Conservation (phyloP, 768 basidiomycete genomes). For the Sporobolomyces phaffii region DNA sequence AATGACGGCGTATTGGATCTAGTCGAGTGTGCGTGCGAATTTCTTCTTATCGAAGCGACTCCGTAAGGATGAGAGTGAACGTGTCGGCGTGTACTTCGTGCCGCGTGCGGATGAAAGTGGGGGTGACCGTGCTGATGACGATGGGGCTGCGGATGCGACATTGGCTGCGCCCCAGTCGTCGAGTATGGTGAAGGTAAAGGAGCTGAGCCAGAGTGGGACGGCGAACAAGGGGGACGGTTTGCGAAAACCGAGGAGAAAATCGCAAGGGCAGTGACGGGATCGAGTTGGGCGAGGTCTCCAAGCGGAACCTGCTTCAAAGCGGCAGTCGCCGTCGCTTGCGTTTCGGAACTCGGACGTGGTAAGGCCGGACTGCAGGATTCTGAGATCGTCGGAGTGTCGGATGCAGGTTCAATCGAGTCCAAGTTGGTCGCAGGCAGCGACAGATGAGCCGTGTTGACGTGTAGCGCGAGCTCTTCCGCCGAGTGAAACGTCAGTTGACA, state of each 20-base stretch:
- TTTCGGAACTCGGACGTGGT: background rate
- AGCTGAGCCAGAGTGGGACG: too few relatives aligned
- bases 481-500: conserved; percentile 7
- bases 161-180: background rate
- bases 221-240: too few relatives aligned
- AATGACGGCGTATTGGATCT: background rate
- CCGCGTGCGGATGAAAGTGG: background rate
- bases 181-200: too few relatives aligned
- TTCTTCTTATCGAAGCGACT: background rate
- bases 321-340: background rate
- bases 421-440: background rate
- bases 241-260: conserved; percentile 8
- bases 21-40: background rate
- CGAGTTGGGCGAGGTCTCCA: conserved; percentile 29
- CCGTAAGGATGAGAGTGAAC: conserved; percentile 9
- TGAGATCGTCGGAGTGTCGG: background rate
- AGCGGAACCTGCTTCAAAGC: conserved; percentile 10
- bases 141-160: background rate
- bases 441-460: conserved; percentile 24
- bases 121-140: background rate
- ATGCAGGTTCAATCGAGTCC: background rate
- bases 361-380: too few relatives aligned
- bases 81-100: background rate
- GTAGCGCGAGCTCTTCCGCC: conserved; percentile 6
- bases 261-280: conserved; percentile 9